phyloP scores from a whole-genome alignment of 139 green algal genomes.

The Limnomonas spitsbergensis region DNA sequence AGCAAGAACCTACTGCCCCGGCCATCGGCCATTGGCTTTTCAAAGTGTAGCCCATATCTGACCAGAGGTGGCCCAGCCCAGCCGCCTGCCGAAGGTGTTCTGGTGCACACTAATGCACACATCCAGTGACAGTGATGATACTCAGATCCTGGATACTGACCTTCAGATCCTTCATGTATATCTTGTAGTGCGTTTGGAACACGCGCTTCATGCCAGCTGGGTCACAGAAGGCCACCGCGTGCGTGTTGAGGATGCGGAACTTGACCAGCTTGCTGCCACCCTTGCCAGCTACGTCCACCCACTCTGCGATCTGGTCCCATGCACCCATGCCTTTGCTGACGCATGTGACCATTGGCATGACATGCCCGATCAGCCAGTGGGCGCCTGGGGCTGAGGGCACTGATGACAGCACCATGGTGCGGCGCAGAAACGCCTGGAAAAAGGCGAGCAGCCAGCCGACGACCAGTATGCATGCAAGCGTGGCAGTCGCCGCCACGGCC shows the following conservation, averaged over 20 bases:
- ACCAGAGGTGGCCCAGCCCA: no score
- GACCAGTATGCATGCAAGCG: background rate
- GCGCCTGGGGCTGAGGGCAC: constrained; percentile 43
- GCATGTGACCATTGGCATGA: constrained; percentile 49
- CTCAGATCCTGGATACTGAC: no score
- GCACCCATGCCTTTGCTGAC: constrained; percentile 40
- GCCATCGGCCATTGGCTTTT: no score
- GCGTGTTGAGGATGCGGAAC: constrained; percentile 61
- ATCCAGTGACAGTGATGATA: no score
- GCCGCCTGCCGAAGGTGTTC: no score
- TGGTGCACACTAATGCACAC: no score
- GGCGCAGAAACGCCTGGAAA: constrained; percentile 13
- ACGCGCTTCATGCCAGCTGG: constrained; percentile 71
- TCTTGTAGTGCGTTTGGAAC: constrained; percentile 72
- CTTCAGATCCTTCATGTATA: constrained; percentile 80
- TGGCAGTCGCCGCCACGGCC: background rate
- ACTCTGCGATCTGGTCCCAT: constrained; percentile 77
- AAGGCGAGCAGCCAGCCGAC: background rate
- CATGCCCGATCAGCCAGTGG: constrained; percentile 54
- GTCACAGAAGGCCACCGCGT: constrained; percentile 67
- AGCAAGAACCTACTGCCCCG: no score
- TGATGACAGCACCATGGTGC: constrained; percentile 1
- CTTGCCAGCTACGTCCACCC: constrained; percentile 45
- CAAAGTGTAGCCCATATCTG: no score
- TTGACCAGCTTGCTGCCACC: constrained; percentile 44